Evolutionary conservation across 2,329 filamentous ascomycete species (phyloP), one percentile per base, ranked within the genome.

Genomic region (Penicillium sp.): DNA sequence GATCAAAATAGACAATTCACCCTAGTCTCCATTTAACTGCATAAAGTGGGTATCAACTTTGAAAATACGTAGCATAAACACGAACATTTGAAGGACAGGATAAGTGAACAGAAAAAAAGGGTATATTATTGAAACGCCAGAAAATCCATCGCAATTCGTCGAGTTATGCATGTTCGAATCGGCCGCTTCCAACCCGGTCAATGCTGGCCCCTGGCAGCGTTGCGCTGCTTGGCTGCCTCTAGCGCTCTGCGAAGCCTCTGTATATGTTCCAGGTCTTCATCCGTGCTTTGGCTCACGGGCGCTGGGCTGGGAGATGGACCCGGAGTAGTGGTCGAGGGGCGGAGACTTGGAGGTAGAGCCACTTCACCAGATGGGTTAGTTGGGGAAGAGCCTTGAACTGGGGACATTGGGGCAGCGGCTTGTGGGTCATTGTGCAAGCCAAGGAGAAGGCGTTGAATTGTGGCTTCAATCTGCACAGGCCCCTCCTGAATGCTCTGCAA

Each of bases 151-250:
- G 49, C 56, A 58, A 61, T 60, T 62, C 65, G 58, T 67, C 43
- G 47, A 51, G 18, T 64, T 62, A 60, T 66, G 37, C 53, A 32
- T 44, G 20, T 32, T 16, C 35, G 39, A 20, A 11, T 24, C 16
- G 26, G 26, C 22, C 31, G 29, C 32, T 45, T 29, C 32, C n/a
- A 40, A 50, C 42, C 14, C 11, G n/a, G 32, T 56, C 44, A 62
- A 50, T 61, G 54, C 42, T 61, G 63, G 43, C 52, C 57, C 38
- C 67, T 71, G 32, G 69, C 71, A 6, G 74, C 79, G 69, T 84
- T 83, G 59, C 82, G 74, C 69, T 73, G 77, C 71, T 83, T 83
- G 9, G 81, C 81, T 55, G 79, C 77, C 58, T 83, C 80, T 52
- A 84, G 66, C 32, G 81, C 81, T 60, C 71, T 77, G 44, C 75